These are phyloP conservation scores for Colletotrichum destructivum DNA, from an alignment of 2,329 filamentous ascomycete genomes.

Conservation along the genomic window DNA sequence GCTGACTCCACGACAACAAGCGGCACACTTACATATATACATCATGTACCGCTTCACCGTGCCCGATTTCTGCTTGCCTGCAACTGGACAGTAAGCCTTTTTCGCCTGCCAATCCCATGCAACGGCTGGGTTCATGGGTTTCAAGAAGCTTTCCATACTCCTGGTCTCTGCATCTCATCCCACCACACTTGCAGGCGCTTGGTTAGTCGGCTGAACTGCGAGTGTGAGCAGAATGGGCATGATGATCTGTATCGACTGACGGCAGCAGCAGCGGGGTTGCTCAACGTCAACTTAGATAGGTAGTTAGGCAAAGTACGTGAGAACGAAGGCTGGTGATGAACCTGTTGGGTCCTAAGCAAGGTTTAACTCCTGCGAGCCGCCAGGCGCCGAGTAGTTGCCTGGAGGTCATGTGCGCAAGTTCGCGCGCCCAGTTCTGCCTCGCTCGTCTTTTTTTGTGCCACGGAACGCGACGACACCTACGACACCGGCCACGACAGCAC, in stretches of 20 bases:
- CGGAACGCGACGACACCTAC: conserved; percentile 13
- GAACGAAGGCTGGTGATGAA: conserved; percentile 5
- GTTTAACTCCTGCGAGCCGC: not conserved
- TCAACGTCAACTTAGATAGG: not conserved
- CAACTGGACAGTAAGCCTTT: conserved; percentile 19
- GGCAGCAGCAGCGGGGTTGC: conserved; percentile 8
- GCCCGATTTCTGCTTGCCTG: conserved; percentile 9
- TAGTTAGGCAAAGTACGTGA: too few relatives aligned
- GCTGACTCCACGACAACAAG: not conserved
- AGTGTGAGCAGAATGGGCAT: conserved; percentile 21
- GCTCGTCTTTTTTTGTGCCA: conserved; percentile 12
- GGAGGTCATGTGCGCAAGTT: conserved; percentile 21
- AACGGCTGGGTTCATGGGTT: conserved; percentile 37
- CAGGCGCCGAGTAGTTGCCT: conserved; percentile 3
- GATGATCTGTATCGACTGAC: conserved; percentile 17
- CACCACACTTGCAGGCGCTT: conserved; percentile 36
- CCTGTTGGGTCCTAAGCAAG: not conserved
- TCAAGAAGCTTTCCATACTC: conserved; percentile 39
- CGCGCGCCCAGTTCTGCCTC: conserved; percentile 29
- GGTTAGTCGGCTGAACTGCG: conserved; percentile 30
- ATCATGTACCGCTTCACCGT: conserved; percentile 9
- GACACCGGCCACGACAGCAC: conserved; percentile 22
- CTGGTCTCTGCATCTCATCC: conserved; percentile 37
- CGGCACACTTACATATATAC: not conserved
- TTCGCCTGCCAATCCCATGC: conserved; percentile 18